phyloP scores from a whole-genome alignment of 495 filamentous ascomycete genomes.

The Penicillium psychrofluorescens region DNA sequence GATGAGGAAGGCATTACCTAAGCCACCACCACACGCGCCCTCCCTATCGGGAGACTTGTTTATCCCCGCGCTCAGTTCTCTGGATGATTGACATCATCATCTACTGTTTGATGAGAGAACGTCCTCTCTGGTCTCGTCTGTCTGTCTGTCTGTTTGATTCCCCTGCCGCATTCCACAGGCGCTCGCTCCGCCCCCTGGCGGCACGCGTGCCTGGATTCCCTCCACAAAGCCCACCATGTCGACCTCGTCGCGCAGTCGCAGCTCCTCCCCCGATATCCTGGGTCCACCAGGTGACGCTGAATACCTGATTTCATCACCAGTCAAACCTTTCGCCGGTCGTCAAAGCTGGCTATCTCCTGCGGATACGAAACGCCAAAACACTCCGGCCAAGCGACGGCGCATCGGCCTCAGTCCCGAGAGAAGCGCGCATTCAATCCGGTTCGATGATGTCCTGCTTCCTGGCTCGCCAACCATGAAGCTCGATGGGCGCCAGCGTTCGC shows the following conservation, averaged over 20 bases:
- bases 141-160: background rate
- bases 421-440: slow-evolving; percentile 36
- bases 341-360: slow-evolving; percentile 39
- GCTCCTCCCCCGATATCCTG: slow-evolving; percentile 41
- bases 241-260: slow-evolving; percentile 28
- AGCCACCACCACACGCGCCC: slow-evolving; percentile 3
- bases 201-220: slow-evolving; percentile 20
- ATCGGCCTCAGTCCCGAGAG: slow-evolving; percentile 31
- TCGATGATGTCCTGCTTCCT: slow-evolving; percentile 40
- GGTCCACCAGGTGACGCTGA: slow-evolving; percentile 39
- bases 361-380: slow-evolving; percentile 22
- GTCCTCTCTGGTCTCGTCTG: background rate
- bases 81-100: background rate
- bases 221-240: slow-evolving; percentile 18
- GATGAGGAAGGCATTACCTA: slow-evolving; percentile 7
- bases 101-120: slow-evolving; percentile 1
- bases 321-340: slow-evolving; percentile 33
- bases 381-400: slow-evolving; percentile 30
- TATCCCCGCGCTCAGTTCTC: slow-evolving; percentile 23
- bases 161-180: slow-evolving; percentile 15
- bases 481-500: slow-evolving; percentile 22
- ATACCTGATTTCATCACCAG: slow-evolving; percentile 39
- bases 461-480: slow-evolving; percentile 31
- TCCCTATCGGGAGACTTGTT: slow-evolving; percentile 32
- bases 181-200: slow-evolving; percentile 16